phyloP scores from a whole-genome alignment of 805 yeast genomes.

The Saturnispora quitensis region DNA sequence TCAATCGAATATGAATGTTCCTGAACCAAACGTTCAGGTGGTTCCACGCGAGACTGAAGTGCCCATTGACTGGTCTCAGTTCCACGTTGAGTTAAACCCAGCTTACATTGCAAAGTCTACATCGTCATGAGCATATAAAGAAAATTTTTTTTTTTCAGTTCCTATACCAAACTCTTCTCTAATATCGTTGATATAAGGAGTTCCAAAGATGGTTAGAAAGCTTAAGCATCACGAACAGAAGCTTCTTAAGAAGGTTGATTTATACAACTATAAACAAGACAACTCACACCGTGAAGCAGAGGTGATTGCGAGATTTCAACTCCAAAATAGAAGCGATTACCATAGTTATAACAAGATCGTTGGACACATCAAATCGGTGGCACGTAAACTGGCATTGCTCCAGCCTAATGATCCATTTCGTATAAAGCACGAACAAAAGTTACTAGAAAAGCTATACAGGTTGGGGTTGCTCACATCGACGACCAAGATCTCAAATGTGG shows the following conservation, averaged over 20 bases:
- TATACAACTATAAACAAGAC: constrained; percentile 96
- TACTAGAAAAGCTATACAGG: constrained; percentile 76
- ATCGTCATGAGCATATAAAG: background rate
- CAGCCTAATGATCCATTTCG: constrained; percentile 85
- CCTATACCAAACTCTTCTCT: constrained; percentile 5
- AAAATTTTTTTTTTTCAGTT: background rate
- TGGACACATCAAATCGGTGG: constrained; percentile 83
- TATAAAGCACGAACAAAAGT: constrained; percentile 75
- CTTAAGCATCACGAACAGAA: constrained; percentile 94
- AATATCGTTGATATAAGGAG: background rate
- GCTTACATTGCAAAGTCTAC: background rate
- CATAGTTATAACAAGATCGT: constrained; percentile 88
- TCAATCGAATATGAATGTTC: background rate
- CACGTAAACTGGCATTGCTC: constrained; percentile 74
- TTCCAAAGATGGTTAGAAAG: constrained; percentile 60
- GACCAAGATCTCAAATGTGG: constrained; percentile 84
- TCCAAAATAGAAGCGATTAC: constrained; percentile 92
- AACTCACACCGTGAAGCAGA: constrained; percentile 92
- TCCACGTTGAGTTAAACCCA: background rate
- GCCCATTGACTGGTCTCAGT: background rate
- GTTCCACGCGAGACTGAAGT: background rate
- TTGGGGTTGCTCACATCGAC: constrained; percentile 89
- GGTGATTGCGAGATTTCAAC: constrained; percentile 89
- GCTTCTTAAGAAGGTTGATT: constrained; percentile 88
- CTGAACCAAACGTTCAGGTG: background rate